phyloP scores from a whole-genome alignment of 768 basidiomycete species.

The Royoungia palumana region DNA sequence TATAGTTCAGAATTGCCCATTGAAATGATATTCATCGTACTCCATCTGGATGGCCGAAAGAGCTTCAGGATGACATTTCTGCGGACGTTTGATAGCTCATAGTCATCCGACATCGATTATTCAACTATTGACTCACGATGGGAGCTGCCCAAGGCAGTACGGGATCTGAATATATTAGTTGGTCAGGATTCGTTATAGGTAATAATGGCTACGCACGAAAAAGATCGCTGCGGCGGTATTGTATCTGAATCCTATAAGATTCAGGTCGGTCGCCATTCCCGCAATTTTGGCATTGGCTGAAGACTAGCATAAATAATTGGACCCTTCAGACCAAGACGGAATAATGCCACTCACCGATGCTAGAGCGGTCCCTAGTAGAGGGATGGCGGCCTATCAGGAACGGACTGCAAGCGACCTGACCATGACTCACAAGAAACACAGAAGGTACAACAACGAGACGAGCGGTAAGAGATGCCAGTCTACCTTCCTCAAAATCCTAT shows the following conservation, averaged over 20 bases:
- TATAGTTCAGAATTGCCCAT: background rate
- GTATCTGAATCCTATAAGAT: conserved; percentile 27
- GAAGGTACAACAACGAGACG: conserved; percentile 17
- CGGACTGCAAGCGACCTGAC: background rate
- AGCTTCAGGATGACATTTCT: conserved; percentile 30
- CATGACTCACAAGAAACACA: conserved; percentile 17
- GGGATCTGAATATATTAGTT: conserved; percentile 18
- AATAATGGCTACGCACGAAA: conserved; percentile 17
- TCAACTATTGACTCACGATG: conserved; percentile 22
- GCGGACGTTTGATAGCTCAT: background rate
- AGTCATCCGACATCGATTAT: too few species aligned
- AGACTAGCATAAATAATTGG: background rate
- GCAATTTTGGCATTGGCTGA: conserved; percentile 40
- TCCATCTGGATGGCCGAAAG: conserved; percentile 25
- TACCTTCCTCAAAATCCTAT: conserved; percentile 11
- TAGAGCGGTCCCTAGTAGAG: conserved; percentile 36
- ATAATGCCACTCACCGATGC: conserved; percentile 33
- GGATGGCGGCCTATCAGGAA: background rate
- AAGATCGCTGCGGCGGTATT: conserved; percentile 34
- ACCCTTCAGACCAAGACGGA: background rate
- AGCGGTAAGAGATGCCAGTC: conserved; percentile 19
- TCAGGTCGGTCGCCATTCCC: conserved; percentile 36
- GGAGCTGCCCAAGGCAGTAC: conserved; percentile 32
- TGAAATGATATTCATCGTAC: conserved; percentile 10
- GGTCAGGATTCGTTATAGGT: background rate